Evolutionary conservation across 2,329 filamentous ascomycete species (phyloP).

Genomic region (Pseudophaeomoniella oleicola): DNA sequence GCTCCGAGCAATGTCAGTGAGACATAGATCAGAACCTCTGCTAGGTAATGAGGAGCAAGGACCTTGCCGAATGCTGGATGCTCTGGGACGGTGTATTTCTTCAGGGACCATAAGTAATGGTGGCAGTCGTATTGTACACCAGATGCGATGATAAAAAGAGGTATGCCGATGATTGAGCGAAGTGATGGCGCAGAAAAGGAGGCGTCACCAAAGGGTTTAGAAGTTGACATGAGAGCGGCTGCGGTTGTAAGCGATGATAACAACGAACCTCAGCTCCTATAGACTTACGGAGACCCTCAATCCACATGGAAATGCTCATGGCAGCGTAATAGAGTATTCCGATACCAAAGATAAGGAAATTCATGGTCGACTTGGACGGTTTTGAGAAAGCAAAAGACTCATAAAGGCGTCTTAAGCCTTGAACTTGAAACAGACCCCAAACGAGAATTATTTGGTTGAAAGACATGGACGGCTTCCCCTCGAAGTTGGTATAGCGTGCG

Average conservation of each 20-base stretch:
- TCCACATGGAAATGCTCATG: conserved; percentile 66
- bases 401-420: conserved; percentile 60
- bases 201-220: not conserved
- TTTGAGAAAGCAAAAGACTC: conserved; percentile 56
- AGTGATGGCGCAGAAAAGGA: conserved; percentile 18
- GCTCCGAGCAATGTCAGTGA: conserved; percentile 62
- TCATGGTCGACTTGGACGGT: conserved; percentile 65
- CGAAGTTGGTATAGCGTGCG: conserved; percentile 25
- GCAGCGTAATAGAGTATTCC: conserved; percentile 64
- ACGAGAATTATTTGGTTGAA: conserved; percentile 48
- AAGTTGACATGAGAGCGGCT: conserved; percentile 1
- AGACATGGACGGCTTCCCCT: conserved; percentile 35
- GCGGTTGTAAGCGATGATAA: conserved; percentile 3
- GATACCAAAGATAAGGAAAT: conserved; percentile 66
- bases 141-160: conserved; percentile 56
- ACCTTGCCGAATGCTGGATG: conserved; percentile 57
- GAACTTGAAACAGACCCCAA: conserved; percentile 61
- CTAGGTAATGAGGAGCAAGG: conserved; percentile 81
- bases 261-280: conserved; percentile 1
- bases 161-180: conserved; percentile 41
- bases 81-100: conserved; percentile 70
- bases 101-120: conserved; percentile 51
- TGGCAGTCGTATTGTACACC: conserved; percentile 63
- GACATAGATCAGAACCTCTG: conserved; percentile 73
- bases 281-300: conserved; percentile 58